Percentiles rank a stretch among this genome's conserved stretches.
Conservation (phyloP, 2,329 filamentous ascomycete species). For the Fusarium chaquense region DNA sequence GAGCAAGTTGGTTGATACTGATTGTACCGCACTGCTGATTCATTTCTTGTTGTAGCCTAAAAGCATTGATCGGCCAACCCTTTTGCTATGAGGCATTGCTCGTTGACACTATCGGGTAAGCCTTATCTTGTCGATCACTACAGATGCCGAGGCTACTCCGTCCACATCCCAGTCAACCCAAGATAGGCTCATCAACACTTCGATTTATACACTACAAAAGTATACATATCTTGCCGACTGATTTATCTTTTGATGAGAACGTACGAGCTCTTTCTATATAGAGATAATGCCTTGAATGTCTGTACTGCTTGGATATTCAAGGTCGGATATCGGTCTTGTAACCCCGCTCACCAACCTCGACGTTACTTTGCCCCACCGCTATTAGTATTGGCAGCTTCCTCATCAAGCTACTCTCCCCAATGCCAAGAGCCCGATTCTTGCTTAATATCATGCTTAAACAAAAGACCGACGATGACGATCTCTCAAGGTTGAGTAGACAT, state of each 20-base stretch:
- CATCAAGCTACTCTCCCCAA: conserved; percentile 25
- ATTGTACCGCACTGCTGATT: too few relatives aligned
- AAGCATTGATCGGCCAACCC: neutral
- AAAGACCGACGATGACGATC: conserved; percentile 3
- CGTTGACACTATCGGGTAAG: neutral
- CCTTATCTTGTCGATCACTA: conserved; percentile 26
- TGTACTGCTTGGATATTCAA: neutral
- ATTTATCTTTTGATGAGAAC: fast-evolving
- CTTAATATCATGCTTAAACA: conserved; percentile 24
- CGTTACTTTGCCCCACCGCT: conserved; percentile 24
- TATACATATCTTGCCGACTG: neutral
- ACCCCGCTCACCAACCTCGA: conserved; percentile 24
- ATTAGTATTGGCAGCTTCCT: conserved; percentile 29
- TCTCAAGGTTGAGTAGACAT: neutral
- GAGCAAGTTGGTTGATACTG: too few relatives aligned
- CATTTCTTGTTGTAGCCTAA: neutral
- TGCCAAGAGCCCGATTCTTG: conserved; percentile 29
- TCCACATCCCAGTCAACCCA: neutral
- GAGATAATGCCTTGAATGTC: neutral
- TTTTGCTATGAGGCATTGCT: neutral
- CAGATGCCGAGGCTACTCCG: neutral
- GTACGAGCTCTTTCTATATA: neutral
- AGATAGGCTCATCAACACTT: neutral
- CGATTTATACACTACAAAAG: fast-evolving
- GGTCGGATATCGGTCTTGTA: neutral